phyloP scores from a whole-genome alignment of 148 eudicot genomes.

The Rhododendron henanense region DNA sequence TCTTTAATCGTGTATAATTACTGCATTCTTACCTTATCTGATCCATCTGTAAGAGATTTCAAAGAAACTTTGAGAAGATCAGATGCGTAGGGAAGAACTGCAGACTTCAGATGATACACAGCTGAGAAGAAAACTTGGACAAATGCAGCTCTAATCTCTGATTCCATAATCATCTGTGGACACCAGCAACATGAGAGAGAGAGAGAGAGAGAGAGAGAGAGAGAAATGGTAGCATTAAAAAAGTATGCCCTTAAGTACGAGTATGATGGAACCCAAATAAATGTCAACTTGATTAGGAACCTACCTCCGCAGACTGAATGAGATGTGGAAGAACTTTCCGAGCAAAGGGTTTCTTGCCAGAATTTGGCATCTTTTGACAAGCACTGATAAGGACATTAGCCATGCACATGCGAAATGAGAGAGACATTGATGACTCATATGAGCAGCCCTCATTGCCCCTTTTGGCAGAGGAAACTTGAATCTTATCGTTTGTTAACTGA shows the following conservation, averaged over 20 bases:
- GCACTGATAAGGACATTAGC: slow-evolving; percentile 85
- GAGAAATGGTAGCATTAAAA: background rate
- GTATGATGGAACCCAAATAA: background rate
- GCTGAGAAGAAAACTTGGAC: slow-evolving; percentile 66
- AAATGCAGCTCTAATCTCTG: slow-evolving; percentile 65
- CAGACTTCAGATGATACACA: slow-evolving; percentile 56
- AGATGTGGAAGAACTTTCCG: slow-evolving; percentile 46
- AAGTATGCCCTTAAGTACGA: background rate
- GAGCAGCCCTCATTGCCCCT: slow-evolving; percentile 10
- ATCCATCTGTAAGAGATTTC: slow-evolving; percentile 47
- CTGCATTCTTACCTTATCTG: slow-evolving; percentile 41
- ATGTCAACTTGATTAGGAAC: too few species aligned
- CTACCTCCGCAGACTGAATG: slow-evolving; percentile 37
- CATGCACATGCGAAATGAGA: slow-evolving; percentile 73
- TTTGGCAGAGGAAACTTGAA: slow-evolving; percentile 10
- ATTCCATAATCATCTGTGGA: slow-evolving; percentile 32
- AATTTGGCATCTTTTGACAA: slow-evolving; percentile 62
- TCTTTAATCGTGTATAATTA: background rate
- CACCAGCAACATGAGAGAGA: background rate
- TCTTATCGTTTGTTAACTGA: slow-evolving; percentile 27
- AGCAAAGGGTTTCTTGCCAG: slow-evolving; percentile 55
- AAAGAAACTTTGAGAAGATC: slow-evolving; percentile 50
- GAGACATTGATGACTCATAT: slow-evolving; percentile 17
- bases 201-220: background rate
- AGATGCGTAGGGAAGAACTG: slow-evolving; percentile 43